phyloP scores from a whole-genome alignment of 2,329 filamentous ascomycete genomes.

The Ceratocystis huliohia region DNA sequence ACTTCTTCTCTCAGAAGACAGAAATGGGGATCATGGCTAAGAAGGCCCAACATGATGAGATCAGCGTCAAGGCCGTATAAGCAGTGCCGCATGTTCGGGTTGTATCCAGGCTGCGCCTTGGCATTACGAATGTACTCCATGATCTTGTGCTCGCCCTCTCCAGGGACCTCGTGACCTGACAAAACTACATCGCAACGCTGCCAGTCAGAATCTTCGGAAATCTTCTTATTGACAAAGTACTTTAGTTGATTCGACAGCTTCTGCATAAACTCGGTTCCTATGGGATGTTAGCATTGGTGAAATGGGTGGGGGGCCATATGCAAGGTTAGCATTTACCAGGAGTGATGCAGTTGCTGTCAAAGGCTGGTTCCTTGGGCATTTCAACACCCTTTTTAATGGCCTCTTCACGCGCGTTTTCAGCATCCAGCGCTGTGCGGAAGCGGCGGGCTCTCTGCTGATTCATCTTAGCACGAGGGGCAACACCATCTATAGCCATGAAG shows the following conservation, averaged over 20 bases:
- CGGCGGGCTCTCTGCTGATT: constrained; percentile 94
- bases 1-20: constrained; percentile 94
- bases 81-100: constrained; percentile 89
- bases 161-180: constrained; percentile 93
- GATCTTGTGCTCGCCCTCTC: constrained; percentile 98
- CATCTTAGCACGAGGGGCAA: constrained; percentile 97
- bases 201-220: constrained; percentile 94
- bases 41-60: constrained; percentile 92
- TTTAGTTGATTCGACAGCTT: constrained; percentile 87
- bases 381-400: constrained; percentile 79
- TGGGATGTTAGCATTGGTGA: constrained; percentile 20
- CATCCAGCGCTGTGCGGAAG: constrained; percentile 88
- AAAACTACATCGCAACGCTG: constrained; percentile 92
- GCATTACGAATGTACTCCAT: constrained; percentile 99
- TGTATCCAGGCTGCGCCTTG: constrained; percentile 86
- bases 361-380: constrained; percentile 87
- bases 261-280: constrained; percentile 86
- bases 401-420: constrained; percentile 80
- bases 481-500: constrained; percentile 98
- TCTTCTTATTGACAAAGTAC: constrained; percentile 98
- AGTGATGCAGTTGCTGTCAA: constrained; percentile 98
- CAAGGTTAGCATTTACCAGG: constrained; percentile 43
- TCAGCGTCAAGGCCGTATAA: constrained; percentile 95
- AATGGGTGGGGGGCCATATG: background rate
- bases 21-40: constrained; percentile 97